Conservation (phyloP, 495 filamentous ascomycete genomes). For the Echria macrotheca region DNA sequence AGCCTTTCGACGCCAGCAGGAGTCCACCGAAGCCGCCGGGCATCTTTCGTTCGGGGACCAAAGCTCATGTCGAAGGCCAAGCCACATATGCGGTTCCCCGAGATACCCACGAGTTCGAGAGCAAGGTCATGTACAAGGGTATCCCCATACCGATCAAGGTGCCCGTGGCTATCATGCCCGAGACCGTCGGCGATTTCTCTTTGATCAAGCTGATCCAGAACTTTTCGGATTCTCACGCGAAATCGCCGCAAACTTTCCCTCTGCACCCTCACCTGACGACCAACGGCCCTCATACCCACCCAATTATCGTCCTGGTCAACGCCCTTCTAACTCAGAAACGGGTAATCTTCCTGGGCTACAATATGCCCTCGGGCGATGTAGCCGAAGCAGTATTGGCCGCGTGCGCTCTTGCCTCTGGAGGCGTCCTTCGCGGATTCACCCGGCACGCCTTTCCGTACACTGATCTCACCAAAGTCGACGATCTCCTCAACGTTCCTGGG, state of each 20-base stretch:
- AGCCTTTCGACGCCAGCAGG: slow-evolving; percentile 42
- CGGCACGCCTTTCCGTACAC: slow-evolving; percentile 99
- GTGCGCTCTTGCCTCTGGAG: slow-evolving; percentile 90
- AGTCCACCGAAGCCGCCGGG: slow-evolving; percentile 42
- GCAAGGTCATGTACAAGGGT: slow-evolving; percentile 86
- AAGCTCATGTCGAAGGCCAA: slow-evolving; percentile 46
- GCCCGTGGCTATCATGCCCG: slow-evolving; percentile 83
- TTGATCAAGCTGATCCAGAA: slow-evolving; percentile 94
- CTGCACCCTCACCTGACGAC: slow-evolving; percentile 92
- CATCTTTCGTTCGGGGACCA: slow-evolving; percentile 49
- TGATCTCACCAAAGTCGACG: slow-evolving; percentile 95
- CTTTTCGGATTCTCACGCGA: slow-evolving; percentile 74
- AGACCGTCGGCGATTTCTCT: slow-evolving; percentile 96
- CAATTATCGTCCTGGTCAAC: slow-evolving; percentile 71
- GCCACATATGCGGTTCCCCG: slow-evolving; percentile 64
- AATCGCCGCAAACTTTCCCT: slow-evolving; percentile 78
- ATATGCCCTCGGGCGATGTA: slow-evolving; percentile 87
- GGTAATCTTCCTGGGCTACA: slow-evolving; percentile 92
- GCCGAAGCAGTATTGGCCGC: slow-evolving; percentile 92
- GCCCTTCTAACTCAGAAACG: slow-evolving; percentile 93
- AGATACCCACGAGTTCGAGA: slow-evolving; percentile 97
- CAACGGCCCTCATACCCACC: slow-evolving; percentile 71
- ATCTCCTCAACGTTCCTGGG: slow-evolving; percentile 88
- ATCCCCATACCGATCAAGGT: slow-evolving; percentile 96
- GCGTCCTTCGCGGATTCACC: slow-evolving; percentile 88